Evolutionary conservation across 208 protist genomes (phyloP), one percentile per base, ranked within the genome.

Genomic region (Herpetomonas tarakana): DNA sequence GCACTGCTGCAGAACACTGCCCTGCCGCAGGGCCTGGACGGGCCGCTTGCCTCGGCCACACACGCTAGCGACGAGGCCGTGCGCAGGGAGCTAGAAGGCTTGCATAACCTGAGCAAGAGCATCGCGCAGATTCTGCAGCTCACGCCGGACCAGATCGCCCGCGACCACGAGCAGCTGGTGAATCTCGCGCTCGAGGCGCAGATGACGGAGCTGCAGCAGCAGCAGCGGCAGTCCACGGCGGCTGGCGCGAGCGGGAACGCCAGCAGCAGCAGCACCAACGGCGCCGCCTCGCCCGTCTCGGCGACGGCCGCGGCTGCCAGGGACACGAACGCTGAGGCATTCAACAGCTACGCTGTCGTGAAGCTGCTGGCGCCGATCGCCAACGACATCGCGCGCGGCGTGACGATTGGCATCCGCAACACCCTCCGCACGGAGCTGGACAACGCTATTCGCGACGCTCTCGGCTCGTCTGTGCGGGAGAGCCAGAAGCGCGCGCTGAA

Each of bases 191-290:
- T 96, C 27, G 86, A 96, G 71, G 89, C 89, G 49, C 86, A 96
- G 73, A 96, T 96, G 83, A 92, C 89, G 44, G 81, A 92, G 74
- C 76, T 96, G 29, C 86, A 93, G 72, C 26, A 55, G 31, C 7
- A 30, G n/a, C 25, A 29, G 7, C 45, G 39, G 26, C 58, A 58
- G 21, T 3, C 38, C 25, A 46, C 16, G 16, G 50, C 50, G 27
- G 27, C 6, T 6, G 50, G 50, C 25, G 27, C 28, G 19, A 28
- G 27, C 3, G 50, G 12, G 18, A 9, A 27, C 52, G 21, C 25
- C 63, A n/a, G 31, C 28, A n/a, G 26, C 62, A 0, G 27, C 47
- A 14, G 28, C 38, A 45, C 3, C 6, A 19, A 41, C 30, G n/a
- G 29, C 31, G 18, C 3, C 52, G 29, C 4, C 7, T n/a, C 11